A percentile compares a stretch with the other conserved stretches of the same genome.
Evolutionary conservation across 169 alveolate genomes (phyloP).

Genomic region (Theileria equi): DNA sequence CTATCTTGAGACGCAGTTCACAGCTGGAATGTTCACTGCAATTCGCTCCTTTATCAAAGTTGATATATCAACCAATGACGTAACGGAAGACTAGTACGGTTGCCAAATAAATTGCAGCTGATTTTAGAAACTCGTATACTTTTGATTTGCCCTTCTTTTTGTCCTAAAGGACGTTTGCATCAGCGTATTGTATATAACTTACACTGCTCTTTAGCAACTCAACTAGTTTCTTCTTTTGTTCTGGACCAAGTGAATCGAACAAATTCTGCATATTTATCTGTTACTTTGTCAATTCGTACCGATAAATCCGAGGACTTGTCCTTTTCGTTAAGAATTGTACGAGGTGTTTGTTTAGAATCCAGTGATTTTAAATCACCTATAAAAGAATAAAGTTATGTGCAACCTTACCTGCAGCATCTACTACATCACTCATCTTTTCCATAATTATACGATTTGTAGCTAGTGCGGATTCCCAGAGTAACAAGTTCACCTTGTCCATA

Average conservation of each 20-base stretch:
- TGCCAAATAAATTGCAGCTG: constrained; percentile 6
- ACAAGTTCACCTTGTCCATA: constrained; percentile 12
- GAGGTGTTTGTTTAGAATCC: no score
- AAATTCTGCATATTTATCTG: constrained; percentile 1
- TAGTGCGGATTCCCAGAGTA: constrained; percentile 53
- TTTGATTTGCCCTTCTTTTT: not conserved
- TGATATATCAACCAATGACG: no score
- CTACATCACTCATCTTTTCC: constrained; percentile 53
- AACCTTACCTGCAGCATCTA: constrained; percentile 49
- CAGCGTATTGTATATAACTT: not conserved
- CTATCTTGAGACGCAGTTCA: no score
- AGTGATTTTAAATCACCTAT: no score
- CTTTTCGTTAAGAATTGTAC: no score
- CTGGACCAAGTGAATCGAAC: constrained; percentile 38
- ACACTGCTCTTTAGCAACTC: constrained; percentile 29
- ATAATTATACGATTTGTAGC: constrained; percentile 40
- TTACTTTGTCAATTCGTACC: not conserved
- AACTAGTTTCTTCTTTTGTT: constrained; percentile 20
- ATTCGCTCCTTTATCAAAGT: no score
- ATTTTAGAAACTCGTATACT: not conserved
- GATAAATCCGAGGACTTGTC: no score
- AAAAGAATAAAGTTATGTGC: no score
- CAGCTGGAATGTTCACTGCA: no score
- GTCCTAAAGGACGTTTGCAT: constrained; percentile 6
- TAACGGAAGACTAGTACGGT: no score